Evolutionary conservation across 2,329 filamentous ascomycete species (phyloP).

Genomic region (Seiridium cupressi): DNA sequence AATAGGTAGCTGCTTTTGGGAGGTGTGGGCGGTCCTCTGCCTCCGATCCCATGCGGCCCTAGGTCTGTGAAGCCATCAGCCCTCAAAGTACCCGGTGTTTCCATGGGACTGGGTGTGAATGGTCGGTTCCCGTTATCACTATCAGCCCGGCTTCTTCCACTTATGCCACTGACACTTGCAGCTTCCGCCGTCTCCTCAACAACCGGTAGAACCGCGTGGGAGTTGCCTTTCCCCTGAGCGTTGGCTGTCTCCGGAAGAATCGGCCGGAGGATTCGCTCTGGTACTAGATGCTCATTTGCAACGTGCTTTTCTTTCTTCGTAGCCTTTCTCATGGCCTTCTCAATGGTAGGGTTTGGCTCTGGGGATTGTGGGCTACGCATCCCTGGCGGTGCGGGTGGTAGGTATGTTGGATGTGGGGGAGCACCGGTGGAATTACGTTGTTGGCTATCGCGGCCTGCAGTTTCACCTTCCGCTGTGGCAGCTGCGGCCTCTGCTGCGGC

Average conservation of each 20-base stretch:
- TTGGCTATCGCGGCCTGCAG: constrained; percentile 26
- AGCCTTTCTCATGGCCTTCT: constrained; percentile 26
- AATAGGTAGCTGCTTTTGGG: constrained; percentile 39
- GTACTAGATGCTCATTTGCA: constrained; percentile 27
- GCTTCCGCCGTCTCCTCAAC: constrained; percentile 88
- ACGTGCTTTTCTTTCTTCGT: constrained; percentile 26
- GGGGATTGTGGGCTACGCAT: constrained; percentile 28
- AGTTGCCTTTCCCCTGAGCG: constrained; percentile 21
- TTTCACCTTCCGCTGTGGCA: constrained; percentile 26
- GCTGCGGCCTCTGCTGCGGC: constrained; percentile 42
- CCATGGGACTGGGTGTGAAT: constrained; percentile 31
- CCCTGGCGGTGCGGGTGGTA: constrained; percentile 28
- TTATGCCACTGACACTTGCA: constrained; percentile 49
- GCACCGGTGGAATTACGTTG: constrained; percentile 7
- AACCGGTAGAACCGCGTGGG: constrained; percentile 63
- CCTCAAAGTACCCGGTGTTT: constrained; percentile 24
- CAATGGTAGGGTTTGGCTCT: constrained; percentile 26
- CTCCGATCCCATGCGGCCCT: constrained; percentile 27
- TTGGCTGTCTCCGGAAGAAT: constrained; percentile 20
- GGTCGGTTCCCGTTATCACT: constrained; percentile 27
- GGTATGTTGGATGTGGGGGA: constrained; percentile 25
- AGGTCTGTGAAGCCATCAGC: constrained; percentile 32
- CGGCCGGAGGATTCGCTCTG: constrained; percentile 29
- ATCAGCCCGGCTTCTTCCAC: constrained; percentile 55
- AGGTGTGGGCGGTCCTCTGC: constrained; percentile 43